Evolutionary conservation across 495 filamentous ascomycete species (phyloP).

Genomic region (Daldinia decipiens): DNA sequence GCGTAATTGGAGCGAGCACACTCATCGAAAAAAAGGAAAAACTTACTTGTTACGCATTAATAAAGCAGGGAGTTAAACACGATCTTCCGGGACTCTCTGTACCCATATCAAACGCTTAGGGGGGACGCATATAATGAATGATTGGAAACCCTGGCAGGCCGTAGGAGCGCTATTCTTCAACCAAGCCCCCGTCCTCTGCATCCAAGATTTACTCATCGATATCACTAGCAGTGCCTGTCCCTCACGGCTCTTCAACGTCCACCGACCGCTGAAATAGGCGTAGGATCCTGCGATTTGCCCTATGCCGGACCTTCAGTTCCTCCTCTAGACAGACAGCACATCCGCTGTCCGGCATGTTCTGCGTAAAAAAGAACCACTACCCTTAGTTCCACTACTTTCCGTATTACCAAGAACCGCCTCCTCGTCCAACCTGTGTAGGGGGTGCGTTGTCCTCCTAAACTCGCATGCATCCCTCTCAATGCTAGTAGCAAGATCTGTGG

Average conservation of each 20-base stretch:
- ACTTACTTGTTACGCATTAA: conserved; percentile 11
- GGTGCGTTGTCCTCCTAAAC: conserved; percentile 8
- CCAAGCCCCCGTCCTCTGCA: conserved; percentile 7
- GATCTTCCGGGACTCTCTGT: conserved; percentile 30
- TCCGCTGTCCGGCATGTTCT: conserved; percentile 15
- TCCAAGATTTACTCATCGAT: conserved; percentile 5
- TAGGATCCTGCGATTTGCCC: conserved; percentile 25
- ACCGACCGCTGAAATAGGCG: conserved; percentile 29
- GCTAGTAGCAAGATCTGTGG: conserved; percentile 23
- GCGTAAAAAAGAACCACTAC: conserved; percentile 37
- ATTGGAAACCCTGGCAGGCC: conserved; percentile 33
- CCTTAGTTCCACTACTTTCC: not conserved
- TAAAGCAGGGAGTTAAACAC: conserved; percentile 10
- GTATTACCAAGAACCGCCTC: conserved; percentile 15
- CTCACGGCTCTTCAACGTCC: conserved; percentile 31
- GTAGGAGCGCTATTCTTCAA: conserved; percentile 7
- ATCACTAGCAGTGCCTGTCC: conserved; percentile 9
- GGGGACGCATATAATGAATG: conserved; percentile 24
- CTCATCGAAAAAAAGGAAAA: conserved; percentile 2
- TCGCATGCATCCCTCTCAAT: conserved; percentile 17
- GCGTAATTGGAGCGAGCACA: conserved; percentile 31
- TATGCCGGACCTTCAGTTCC: conserved; percentile 23
- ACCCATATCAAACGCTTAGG: conserved; percentile 27
- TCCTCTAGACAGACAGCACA: conserved; percentile 33
- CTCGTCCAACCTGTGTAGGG: conserved; percentile 18